Evolutionary conservation across 163 green algal genomes (phyloP).

Genomic region (Scenedesmus sp.): DNA sequence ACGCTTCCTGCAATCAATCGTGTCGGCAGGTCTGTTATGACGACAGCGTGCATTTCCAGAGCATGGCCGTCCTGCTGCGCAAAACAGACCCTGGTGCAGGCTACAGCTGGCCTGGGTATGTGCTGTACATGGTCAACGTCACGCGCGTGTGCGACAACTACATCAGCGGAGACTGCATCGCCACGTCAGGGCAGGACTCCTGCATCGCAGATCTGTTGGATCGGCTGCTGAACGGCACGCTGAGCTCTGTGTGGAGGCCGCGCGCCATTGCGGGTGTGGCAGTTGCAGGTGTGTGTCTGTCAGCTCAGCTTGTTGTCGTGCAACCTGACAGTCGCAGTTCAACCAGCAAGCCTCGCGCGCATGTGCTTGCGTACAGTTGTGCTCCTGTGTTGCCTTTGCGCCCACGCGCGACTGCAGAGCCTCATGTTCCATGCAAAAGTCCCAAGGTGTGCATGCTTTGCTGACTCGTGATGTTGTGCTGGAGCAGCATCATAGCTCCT

Average conservation of each 20-base stretch:
- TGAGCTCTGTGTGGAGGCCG: not conserved
- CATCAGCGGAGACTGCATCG: not conserved
- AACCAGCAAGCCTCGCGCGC: too few species aligned
- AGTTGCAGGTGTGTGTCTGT: constrained; percentile 1
- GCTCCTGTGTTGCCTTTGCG: not conserved
- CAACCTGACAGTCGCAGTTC: not conserved
- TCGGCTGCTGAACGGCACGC: not conserved
- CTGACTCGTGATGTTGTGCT: not conserved
- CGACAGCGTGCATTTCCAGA: not conserved
- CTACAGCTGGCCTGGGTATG: not conserved
- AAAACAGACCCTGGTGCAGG: constrained; percentile 29
- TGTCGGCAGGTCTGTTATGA: not conserved
- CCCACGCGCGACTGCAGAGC: not conserved
- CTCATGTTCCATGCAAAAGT: not conserved
- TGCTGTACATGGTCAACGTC: constrained; percentile 21
- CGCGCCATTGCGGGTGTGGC: constrained; percentile 12
- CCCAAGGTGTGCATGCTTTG: not conserved
- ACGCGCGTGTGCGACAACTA: constrained; percentile 16
- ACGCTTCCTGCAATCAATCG: not conserved
- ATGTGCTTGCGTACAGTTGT: too few species aligned
- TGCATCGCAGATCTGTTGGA: constrained; percentile 27
- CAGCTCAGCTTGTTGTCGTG: not conserved
- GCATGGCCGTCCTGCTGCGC: not conserved
- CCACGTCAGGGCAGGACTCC: not conserved
- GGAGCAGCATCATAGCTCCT: not conserved